Percentiles rank a stretch among this genome's conserved stretches.
Conservation (phyloP, 1,284 basidiomycete species). For the Puccinia brachypodii region DNA sequence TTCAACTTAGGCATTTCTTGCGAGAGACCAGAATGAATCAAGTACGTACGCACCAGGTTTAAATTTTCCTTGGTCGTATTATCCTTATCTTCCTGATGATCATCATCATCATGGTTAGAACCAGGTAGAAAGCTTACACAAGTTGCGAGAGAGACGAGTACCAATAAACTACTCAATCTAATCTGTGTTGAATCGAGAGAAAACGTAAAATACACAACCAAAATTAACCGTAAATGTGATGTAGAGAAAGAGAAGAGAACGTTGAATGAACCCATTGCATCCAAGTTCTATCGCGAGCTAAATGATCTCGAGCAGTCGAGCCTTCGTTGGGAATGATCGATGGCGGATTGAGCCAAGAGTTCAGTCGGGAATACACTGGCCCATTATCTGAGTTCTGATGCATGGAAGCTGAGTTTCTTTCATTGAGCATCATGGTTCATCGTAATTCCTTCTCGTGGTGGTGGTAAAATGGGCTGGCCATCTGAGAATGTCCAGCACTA, state of each 20-base stretch:
- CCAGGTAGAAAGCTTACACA: background rate
- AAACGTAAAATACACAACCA: background rate
- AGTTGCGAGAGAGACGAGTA: slow-evolving; percentile 8
- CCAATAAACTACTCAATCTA: slow-evolving; percentile 16
- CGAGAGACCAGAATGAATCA: background rate
- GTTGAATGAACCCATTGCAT: slow-evolving; percentile 39
- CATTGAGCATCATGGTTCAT: background rate
- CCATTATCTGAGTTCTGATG: background rate
- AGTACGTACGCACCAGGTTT: slow-evolving; percentile 1
- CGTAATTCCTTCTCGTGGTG: too few species aligned
- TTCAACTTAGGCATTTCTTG: background rate
- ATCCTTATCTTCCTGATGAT: background rate
- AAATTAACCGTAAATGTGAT: background rate
- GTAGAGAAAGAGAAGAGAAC: background rate
- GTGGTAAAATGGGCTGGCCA: background rate
- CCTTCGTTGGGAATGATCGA: slow-evolving; percentile 29
- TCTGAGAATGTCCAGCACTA: too few species aligned
- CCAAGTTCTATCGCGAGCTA: slow-evolving; percentile 37
- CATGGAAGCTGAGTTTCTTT: background rate
- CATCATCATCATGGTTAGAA: background rate
- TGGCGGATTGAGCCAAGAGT: background rate
- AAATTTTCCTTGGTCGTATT: background rate
- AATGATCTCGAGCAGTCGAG: slow-evolving; percentile 44
- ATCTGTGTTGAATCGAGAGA: background rate
- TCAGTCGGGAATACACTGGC: background rate